Evolutionary conservation across 2,329 filamentous ascomycete genomes (phyloP), one percentile per base, ranked within the genome.

Genomic region (Bipolaris bicolor): DNA sequence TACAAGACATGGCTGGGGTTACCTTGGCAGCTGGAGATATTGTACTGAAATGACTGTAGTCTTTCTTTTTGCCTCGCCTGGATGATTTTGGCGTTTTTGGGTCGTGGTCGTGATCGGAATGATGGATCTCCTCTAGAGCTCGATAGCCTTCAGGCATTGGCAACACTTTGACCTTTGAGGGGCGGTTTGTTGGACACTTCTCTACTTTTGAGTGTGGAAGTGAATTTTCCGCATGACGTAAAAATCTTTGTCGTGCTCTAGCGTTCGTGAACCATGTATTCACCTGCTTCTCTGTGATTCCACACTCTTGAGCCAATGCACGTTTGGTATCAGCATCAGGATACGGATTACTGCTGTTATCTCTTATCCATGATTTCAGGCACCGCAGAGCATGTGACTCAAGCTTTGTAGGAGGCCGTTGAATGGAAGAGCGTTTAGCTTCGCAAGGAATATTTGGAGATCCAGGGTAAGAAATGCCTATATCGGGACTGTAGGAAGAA

Each of bases 261-360:
- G 71, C 71, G 45, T 76, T 75, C 3, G 71, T 74, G 41, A 75
- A 74, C 73, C 73, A 75, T 20, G 73, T 75, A 5, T 59, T 71
- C 1, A 75, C 68, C 49, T 76, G 73, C 44, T 73, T 75, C 52
- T 73, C 67, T 0, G 72, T 72, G 36, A 75, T 73, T 2, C 66
- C 66, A 52, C 71, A 75, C 26, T 67, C 62, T 37, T 68, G 59
- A 15, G 73, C 70, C 22, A 76, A 56, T 31, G 60, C 55, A 24
- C 61, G 61, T 54, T 76, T 76, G 6, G 63, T 67, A 18, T 72
- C 66, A 2, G 65, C 60, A 53, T 49, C 67, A 10, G 73, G 72
- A 44, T 76, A 76, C 1, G 73, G 72, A 15, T 75, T 61, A 46
- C 70, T 61, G 33, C 58, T 59, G 26, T 76, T 65, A 0, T 65